phyloP scores from a whole-genome alignment of 139 green algal species.

The Ettlia oleoabundans region DNA sequence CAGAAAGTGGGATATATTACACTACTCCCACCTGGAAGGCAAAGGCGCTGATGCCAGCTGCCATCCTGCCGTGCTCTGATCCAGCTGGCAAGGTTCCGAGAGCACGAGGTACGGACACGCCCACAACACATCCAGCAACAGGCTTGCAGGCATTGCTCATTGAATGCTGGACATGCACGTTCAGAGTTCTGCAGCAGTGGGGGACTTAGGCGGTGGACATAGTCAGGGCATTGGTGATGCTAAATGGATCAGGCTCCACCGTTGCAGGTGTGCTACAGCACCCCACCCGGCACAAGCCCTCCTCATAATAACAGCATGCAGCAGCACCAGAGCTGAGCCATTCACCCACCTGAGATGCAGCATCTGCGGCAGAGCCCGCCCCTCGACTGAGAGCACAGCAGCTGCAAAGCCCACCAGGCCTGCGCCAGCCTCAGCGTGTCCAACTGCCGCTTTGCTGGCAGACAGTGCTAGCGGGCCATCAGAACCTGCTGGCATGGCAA shows the following conservation, averaged over 20 bases:
- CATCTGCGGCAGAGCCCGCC: not conserved
- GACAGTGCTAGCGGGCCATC: conserved; percentile 53
- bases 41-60: conserved; percentile 37
- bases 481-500: too few relatives aligned
- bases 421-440: conserved; percentile 79
- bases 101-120: not conserved
- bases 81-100: not conserved
- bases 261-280: not conserved
- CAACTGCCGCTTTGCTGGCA: conserved; percentile 71
- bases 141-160: too few relatives aligned
- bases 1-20: too few relatives aligned
- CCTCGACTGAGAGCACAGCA: not conserved
- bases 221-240: not conserved
- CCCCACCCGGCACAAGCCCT: too few relatives aligned
- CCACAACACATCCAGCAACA: too few relatives aligned
- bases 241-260: not conserved
- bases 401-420: conserved; percentile 64
- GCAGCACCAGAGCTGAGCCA: not conserved
- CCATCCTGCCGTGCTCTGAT: not conserved
- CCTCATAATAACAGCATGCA: too few relatives aligned
- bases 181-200: not conserved
- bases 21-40: conserved; percentile 43
- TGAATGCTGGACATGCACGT: not conserved
- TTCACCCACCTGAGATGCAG: conserved; percentile 7
- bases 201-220: not conserved